phyloP scores from a whole-genome alignment of 1,284 basidiomycete species.

The Ganoderma sinense region DNA sequence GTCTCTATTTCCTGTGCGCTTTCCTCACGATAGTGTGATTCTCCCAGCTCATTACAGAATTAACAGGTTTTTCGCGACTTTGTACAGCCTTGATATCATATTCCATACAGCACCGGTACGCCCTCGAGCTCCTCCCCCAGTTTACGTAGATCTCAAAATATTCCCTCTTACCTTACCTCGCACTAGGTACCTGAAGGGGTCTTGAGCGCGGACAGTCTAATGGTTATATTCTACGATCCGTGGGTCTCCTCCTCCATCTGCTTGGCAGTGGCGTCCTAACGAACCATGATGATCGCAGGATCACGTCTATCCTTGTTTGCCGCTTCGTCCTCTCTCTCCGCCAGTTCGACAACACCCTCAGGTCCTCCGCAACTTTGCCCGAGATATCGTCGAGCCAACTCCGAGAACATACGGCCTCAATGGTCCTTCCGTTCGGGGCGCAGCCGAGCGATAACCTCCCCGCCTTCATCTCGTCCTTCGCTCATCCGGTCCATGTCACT shows the following conservation, averaged over 20 bases:
- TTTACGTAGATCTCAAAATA: not conserved
- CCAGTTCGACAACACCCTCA: not conserved
- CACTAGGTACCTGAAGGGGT: not conserved
- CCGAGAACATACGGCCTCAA: not conserved
- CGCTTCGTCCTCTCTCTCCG: not conserved
- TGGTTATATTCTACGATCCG: not conserved
- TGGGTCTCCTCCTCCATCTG: not conserved
- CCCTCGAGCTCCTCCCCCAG: not conserved
- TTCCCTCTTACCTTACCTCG: not conserved
- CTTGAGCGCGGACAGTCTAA: not conserved
- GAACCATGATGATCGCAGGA: not conserved
- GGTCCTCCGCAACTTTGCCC: not conserved
- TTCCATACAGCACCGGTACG: not conserved
- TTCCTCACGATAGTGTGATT: not conserved
- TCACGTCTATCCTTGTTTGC: not conserved
- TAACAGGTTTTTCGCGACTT: not conserved
- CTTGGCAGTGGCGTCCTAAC: not conserved
- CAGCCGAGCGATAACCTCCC: not conserved
- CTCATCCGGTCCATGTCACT: not conserved
- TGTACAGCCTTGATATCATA: not conserved
- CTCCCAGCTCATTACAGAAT: not conserved
- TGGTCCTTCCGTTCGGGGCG: not conserved
- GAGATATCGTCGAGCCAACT: not conserved
- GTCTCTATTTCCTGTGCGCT: not conserved
- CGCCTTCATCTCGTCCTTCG: not conserved